phyloP scores from a whole-genome alignment of 441 rosid genomes.

The Mallotus repandus region DNA sequence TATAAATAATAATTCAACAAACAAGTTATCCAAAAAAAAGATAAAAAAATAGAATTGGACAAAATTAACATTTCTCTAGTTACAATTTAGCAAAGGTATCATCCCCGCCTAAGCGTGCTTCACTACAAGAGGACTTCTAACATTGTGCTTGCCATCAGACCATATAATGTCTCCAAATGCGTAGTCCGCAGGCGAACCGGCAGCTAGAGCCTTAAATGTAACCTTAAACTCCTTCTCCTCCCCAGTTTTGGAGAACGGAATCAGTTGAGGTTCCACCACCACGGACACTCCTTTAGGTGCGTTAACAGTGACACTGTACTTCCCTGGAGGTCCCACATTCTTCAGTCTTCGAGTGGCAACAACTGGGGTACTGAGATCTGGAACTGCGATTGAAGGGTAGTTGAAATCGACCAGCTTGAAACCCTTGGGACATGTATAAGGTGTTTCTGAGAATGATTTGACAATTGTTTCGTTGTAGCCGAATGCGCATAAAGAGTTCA shows the following conservation, averaged over 20 bases:
- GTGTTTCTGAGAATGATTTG: constrained; percentile 20
- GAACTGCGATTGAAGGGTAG: constrained; percentile 64
- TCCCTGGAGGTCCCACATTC: constrained; percentile 57
- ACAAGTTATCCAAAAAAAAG: too few relatives aligned
- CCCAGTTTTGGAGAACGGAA: constrained; percentile 34
- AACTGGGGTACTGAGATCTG: constrained; percentile 21
- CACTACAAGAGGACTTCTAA: constrained; percentile 49
- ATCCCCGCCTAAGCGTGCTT: background rate
- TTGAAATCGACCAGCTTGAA: constrained; percentile 47
- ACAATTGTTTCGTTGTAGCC: constrained; percentile 43
- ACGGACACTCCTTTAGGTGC: constrained; percentile 38
- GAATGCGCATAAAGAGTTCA: constrained; percentile 43
- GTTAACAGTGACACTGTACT: constrained; percentile 31
- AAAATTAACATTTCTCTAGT: too few relatives aligned
- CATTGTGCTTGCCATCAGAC: constrained; percentile 50
- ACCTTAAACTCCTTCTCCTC: constrained; percentile 51
- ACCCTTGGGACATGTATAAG: constrained; percentile 36
- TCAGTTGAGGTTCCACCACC: constrained; percentile 32
- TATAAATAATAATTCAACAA: too few relatives aligned
- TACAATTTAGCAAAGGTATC: too few relatives aligned
- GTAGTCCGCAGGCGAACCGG: constrained; percentile 15
- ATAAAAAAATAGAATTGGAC: too few relatives aligned
- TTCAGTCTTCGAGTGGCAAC: constrained; percentile 38
- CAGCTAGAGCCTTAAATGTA: constrained; percentile 22
- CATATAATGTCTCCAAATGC: constrained; percentile 50